Evolutionary conservation across 2,329 filamentous ascomycete species (phyloP).

Genomic region (Xylariaceae sp.): DNA sequence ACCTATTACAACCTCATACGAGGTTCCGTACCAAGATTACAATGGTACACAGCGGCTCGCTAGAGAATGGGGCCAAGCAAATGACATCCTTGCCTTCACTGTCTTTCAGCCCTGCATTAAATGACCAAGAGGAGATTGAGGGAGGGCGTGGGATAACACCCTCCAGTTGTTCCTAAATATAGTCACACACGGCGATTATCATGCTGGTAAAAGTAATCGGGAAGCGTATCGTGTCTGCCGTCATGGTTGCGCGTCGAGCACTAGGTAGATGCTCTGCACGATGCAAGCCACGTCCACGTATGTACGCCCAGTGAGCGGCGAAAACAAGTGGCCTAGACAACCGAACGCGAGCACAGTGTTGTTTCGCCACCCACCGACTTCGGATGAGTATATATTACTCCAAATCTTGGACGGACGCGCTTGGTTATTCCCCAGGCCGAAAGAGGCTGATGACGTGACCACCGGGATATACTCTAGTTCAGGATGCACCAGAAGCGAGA

Average conservation of each 20-base stretch:
- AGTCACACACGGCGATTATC: constrained; percentile 1
- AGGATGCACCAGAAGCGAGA: no score
- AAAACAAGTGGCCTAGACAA: background rate
- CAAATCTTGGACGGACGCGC: no score
- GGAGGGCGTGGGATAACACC: background rate
- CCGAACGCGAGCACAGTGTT: no score
- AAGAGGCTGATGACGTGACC: no score
- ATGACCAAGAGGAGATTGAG: background rate
- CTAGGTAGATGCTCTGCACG: background rate
- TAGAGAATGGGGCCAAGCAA: background rate
- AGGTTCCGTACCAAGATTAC: background rate
- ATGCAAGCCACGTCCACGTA: constrained; percentile 11
- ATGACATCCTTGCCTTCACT: background rate
- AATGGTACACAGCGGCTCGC: background rate
- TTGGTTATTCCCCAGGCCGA: no score
- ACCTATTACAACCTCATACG: background rate
- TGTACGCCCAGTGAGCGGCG: background rate
- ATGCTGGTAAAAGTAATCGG: background rate
- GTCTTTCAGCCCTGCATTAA: constrained; percentile 1
- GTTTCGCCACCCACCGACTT: no score
- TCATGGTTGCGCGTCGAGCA: no score
- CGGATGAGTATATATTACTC: no score
- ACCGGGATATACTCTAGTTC: no score
- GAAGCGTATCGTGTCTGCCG: background rate
- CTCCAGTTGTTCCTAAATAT: background rate